phyloP scores from a whole-genome alignment of 179 eudicot genomes.

The Nepenthes alata region DNA sequence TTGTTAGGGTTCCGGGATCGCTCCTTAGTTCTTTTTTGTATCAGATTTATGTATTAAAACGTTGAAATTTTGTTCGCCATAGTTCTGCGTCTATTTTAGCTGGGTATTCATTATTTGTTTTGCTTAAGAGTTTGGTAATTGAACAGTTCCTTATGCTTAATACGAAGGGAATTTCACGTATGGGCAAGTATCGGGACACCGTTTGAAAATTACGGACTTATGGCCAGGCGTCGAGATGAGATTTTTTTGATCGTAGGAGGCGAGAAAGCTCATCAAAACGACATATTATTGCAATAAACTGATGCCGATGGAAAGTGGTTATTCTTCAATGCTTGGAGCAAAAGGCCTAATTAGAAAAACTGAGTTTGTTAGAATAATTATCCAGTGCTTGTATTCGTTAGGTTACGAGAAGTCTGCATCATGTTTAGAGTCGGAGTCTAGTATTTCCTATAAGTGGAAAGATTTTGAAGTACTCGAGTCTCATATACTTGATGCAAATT shows the following conservation, averaged over 20 bases:
- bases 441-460: conserved; percentile 36
- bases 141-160: neutral
- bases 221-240: conserved; percentile 25
- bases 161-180: neutral
- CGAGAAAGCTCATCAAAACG: conserved; percentile 21
- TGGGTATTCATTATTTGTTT: neutral
- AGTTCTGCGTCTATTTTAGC: too few species aligned
- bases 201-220: conserved; percentile 3
- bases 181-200: neutral
- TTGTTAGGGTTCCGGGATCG: too few species aligned
- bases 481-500: conserved; percentile 37
- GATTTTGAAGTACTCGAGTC: conserved; percentile 49
- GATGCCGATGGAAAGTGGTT: conserved; percentile 31
- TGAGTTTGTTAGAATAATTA: conserved; percentile 70
- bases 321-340: conserved; percentile 32
- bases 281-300: conserved; percentile 15
- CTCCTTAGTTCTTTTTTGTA: too few species aligned
- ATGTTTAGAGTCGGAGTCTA: conserved; percentile 67
- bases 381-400: conserved; percentile 57
- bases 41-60: too few species aligned
- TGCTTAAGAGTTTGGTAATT: neutral
- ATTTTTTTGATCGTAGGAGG: conserved; percentile 16
- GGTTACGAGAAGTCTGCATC: conserved; percentile 56
- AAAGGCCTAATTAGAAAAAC: conserved; percentile 58
- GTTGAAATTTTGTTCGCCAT: too few species aligned